A percentile compares a stretch with the other conserved stretches of the same genome.
phyloP scores from a whole-genome alignment of 305 asterid species.

The Fraxinus greggii region DNA sequence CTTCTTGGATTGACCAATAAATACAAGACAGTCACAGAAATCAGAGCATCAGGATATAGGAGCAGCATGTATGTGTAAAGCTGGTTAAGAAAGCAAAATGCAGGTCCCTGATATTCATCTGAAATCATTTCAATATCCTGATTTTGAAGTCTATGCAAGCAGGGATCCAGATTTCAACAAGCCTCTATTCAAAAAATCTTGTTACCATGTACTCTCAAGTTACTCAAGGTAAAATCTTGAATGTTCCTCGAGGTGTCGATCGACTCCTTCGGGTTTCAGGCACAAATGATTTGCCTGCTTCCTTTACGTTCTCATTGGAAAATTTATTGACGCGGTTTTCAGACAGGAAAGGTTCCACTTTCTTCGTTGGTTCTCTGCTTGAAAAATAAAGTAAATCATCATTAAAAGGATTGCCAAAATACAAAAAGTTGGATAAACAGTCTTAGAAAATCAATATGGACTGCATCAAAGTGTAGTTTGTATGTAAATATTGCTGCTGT shows the following conservation, averaged over 20 bases:
- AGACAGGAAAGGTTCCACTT: conserved; percentile 37
- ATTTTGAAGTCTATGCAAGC: conserved; percentile 22
- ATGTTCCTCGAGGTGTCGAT: conserved; percentile 50
- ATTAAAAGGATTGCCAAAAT: conserved; percentile 5
- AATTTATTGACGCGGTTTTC: conserved; percentile 44
- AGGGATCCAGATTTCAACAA: conserved; percentile 22
- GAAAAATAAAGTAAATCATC: conserved; percentile 1
- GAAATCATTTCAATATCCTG: conserved; percentile 3
- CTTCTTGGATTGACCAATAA: neutral
- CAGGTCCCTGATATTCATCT: conserved; percentile 10
- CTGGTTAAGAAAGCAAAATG: neutral
- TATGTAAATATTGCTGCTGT: neutral
- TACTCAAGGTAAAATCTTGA: conserved; percentile 29
- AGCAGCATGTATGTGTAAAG: neutral
- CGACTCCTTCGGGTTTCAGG: conserved; percentile 46
- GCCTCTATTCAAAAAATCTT: conserved; percentile 29
- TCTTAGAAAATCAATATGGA: neutral
- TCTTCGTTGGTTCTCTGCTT: conserved; percentile 46
- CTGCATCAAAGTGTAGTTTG: neutral
- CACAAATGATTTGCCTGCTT: conserved; percentile 39
- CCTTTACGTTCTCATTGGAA: conserved; percentile 33
- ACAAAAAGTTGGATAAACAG: neutral
- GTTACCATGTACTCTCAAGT: conserved; percentile 25
- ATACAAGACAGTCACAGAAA: neutral
- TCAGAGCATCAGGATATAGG: neutral